Percentiles rank a stretch among this genome's conserved stretches.
These are phyloP conservation scores for Suillus variegatus DNA, from an alignment of 768 basidiomycete species.

Conservation along the genomic window DNA sequence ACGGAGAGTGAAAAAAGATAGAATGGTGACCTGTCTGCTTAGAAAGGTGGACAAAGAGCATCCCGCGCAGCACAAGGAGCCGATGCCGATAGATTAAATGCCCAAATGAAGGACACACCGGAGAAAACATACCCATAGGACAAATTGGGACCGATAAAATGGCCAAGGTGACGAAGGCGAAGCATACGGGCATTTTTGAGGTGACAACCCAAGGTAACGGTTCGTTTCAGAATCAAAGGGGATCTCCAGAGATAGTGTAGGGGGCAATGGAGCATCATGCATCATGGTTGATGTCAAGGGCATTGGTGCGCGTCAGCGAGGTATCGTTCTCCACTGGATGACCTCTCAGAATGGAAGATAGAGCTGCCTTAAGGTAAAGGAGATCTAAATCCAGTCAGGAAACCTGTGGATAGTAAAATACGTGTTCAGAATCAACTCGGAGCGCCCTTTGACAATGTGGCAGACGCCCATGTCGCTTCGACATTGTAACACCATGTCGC, in stretches of 20 bases:
- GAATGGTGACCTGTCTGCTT: background rate
- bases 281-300: constrained; percentile 2
- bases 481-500: background rate
- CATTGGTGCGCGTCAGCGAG: background rate
- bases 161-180: background rate
- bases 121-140: background rate
- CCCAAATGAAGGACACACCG: background rate
- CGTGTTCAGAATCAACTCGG: background rate
- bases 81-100: background rate
- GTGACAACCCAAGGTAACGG: background rate
- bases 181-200: background rate
- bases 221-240: constrained; percentile 2
- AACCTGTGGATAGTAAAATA: constrained; percentile 3
- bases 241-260: background rate
- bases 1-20: background rate
- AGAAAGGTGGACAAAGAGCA: background rate
- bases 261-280: background rate
- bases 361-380: constrained; percentile 4
- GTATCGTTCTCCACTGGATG: background rate
- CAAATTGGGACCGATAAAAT: background rate
- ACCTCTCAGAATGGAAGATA: background rate
- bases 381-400: background rate
- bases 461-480: background rate
- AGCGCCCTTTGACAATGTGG: background rate
- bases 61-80: background rate